Evolutionary conservation across 2,329 filamentous ascomycete species (phyloP), one percentile per base, ranked within the genome.

Genomic region (Fusarium nanum): DNA sequence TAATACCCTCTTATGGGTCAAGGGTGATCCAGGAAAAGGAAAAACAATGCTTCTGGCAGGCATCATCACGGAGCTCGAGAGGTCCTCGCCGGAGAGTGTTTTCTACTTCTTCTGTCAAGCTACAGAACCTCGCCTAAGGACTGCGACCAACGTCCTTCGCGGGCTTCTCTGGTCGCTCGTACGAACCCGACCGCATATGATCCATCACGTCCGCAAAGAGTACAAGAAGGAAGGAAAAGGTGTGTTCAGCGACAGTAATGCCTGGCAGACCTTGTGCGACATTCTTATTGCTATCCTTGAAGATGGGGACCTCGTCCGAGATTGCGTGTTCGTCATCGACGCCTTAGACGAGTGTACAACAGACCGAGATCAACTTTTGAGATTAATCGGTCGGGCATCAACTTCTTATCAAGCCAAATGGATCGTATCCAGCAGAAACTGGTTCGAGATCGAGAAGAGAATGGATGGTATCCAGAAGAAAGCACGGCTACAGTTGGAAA

Each of bases 341-440:
- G 46, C 46, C n/a, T 20, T 48, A 6, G 46, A 25, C 0, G 25
- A 45, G 13, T 1, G 71, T 79, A 48, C 27, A 2, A 48, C 13
- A 22, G n/a, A 48, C 20, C n/a, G 27, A 12, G 46, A 48, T 11
- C n/a, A 32, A 8, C 46, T 48, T 4, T 12, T 48, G 2, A 48
- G 27, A 6, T 11, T 48, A 7, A 22, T 48, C 0, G 4, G 6
- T 1, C 25, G 46, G 1, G 6, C 20, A 3, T 22, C 46, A 16
- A 11, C 46, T 2, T 22, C 13, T 11, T 16, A 48, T 3, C 32
- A 7, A 12, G 6, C 25, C 3, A 86, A 83, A 64, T 84, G 81
- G 79, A 60, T 86, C 18, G 62, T 83, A 0, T 82, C 82, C 0
- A 85, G 84, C 54, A 83, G 84, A 6, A 83, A 84, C 27, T 75